Evolutionary conservation across 1,284 basidiomycete genomes (phyloP), one percentile per base, ranked within the genome.

Genomic region (Cronartium ribicola): DNA sequence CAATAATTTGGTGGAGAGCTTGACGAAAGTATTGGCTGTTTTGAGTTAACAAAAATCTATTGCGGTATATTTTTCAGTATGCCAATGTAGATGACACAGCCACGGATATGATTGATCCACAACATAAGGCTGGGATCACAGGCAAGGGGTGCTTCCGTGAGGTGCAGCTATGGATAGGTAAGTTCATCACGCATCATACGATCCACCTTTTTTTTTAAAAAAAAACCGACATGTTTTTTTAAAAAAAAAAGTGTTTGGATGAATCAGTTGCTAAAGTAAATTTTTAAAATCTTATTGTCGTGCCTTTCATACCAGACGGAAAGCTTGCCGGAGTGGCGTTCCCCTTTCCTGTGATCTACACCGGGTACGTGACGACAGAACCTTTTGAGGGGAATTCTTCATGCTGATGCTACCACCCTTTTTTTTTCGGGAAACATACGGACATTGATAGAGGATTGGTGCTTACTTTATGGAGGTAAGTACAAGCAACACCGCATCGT

Each of bases 321-420:
- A 82, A 83, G 77, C 83, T 92, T 8, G 90, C 90, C 7, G 90
- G 90, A 1, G 85, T 87, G n/a, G 89, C 85, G 2, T 88, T 89
- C 80, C 90, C 91, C 7, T 92, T 89, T 77, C 86, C 88, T 3
- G 87, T 89, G 41, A 87, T 91, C 55, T 92, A 90, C 78, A 92
- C 90, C 0, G 90, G 90, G 29, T 29, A 29, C 29, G 29, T 29
- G 29, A 29, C 1, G 2, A 29, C 29, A 29, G 29, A 29, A 29
- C 29, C 29, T 29, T 29, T 29, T 2, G 29, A 29, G 29, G 29
- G 29, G 29, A 29, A 29, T 1, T 29, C 29, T 29, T 29, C 2
- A 29, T 29, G 29, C 29, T 29, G 29, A 29, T 29, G 29, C 29
- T 29, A 29, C 29, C 29, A 29, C 29, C 29, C 29, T 29, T 29